These are phyloP conservation scores for Litchi chinensis DNA, from an alignment of 345 rosid species.

Conservation along the genomic window DNA sequence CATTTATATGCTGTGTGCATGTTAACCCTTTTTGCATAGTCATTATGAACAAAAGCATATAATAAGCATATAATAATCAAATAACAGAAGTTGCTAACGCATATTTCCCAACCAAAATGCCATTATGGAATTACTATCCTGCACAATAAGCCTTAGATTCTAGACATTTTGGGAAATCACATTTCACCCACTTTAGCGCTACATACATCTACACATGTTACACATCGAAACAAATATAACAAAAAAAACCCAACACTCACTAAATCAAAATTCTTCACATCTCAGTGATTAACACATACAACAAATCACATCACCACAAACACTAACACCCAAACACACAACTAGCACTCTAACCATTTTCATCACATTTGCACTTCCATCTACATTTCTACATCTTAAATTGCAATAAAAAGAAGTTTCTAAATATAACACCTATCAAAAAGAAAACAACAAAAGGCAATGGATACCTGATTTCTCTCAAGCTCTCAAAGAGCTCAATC, in stretches of 20 bases:
- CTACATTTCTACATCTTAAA: not conserved
- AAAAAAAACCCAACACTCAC: not conserved
- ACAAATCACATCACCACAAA: not conserved
- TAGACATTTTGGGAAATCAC: not conserved
- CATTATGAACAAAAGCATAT: not conserved
- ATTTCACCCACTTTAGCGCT: not conserved
- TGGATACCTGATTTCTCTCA: slow-evolving; percentile 64
- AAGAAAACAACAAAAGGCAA: not conserved
- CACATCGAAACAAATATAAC: not conserved
- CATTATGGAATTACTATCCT: not conserved
- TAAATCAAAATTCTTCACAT: not conserved
- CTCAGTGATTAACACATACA: not conserved
- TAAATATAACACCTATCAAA: not conserved
- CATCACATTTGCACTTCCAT: not conserved
- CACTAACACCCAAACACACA: not conserved
- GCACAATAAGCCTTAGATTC: not conserved
- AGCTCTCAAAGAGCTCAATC: slow-evolving; percentile 66
- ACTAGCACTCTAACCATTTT: not conserved
- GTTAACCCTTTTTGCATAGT: not conserved
- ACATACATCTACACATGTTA: not conserved
- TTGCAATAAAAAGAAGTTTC: not conserved
- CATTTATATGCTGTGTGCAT: not conserved
- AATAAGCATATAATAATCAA: not conserved
- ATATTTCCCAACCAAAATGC: not conserved
- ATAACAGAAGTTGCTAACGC: not conserved